Percentiles rank a stretch among this genome's conserved stretches.
Conservation (phyloP, 2,329 filamentous ascomycete species). For the Aschersonia sp. region DNA sequence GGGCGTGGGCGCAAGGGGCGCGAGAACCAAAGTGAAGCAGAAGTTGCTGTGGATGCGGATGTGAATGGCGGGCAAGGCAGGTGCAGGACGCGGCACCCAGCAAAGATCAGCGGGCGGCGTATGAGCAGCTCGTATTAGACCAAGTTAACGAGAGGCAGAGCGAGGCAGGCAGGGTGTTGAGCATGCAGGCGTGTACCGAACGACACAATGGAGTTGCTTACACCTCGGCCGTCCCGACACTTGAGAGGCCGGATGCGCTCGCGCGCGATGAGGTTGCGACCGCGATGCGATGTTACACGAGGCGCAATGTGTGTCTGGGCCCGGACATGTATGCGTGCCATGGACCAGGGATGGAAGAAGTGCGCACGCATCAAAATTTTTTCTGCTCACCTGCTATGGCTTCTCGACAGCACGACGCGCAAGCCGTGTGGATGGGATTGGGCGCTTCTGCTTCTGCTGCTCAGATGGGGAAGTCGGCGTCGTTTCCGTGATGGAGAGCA, state of each 20-base stretch:
- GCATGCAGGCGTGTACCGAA: not conserved
- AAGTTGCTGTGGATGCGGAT: slow-evolving; percentile 2
- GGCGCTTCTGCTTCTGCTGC: not conserved
- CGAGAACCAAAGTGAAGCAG: slow-evolving; percentile 2
- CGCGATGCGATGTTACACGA: slow-evolving; percentile 5
- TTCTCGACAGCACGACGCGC: too few species aligned
- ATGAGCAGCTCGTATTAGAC: not conserved
- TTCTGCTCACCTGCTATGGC: not conserved
- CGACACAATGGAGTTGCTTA: not conserved
- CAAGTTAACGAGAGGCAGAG: not conserved
- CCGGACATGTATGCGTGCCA: not conserved
- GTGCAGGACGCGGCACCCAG: not conserved
- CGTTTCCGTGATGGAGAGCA: not conserved
- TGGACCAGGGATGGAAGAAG: not conserved
- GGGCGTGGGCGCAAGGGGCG: not conserved
- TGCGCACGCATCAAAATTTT: not conserved
- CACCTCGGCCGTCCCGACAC: not conserved
- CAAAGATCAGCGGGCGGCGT: not conserved
- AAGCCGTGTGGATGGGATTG: not conserved
- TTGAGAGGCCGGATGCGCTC: not conserved
- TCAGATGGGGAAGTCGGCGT: not conserved
- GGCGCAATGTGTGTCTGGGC: slow-evolving; percentile 3
- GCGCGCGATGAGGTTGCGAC: slow-evolving; percentile 3
- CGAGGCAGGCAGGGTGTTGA: not conserved
- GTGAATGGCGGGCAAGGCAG: not conserved